Evolutionary conservation across 192 early-diverging fungal genomes (phyloP).

Genomic region (Coemansia sp.): DNA sequence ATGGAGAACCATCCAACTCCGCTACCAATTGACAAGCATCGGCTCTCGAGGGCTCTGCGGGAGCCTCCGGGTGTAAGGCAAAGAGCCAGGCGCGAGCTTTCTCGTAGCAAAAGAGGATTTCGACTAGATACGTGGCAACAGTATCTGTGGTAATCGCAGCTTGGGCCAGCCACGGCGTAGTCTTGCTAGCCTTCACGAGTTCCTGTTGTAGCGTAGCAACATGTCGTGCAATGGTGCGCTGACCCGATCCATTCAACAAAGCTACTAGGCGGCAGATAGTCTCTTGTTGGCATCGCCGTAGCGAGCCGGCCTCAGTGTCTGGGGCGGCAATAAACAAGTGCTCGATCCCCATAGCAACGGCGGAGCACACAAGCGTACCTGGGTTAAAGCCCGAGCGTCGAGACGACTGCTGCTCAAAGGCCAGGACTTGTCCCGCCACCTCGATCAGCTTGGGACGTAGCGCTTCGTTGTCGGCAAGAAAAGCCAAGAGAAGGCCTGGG

Average conservation of each 20-base stretch:
- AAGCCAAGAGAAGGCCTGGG: conserved; percentile 7
- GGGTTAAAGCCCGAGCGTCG: conserved; percentile 16
- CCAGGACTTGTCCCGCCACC: conserved; percentile 8
- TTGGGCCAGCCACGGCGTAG: conserved; percentile 25
- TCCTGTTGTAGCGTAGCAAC: neutral
- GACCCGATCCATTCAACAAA: conserved; percentile 14
- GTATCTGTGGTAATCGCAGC: neutral
- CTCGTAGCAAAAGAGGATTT: conserved; percentile 25
- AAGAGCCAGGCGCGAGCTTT: conserved; percentile 26
- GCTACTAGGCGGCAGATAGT: conserved; percentile 18
- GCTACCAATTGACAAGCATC: conserved; percentile 4
- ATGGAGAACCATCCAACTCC: conserved; percentile 12
- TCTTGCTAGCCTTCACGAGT: conserved; percentile 16
- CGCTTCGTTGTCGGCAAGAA: neutral
- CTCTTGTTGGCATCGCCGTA: conserved; percentile 15
- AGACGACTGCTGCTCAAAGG: conserved; percentile 16
- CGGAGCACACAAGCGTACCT: conserved; percentile 14
- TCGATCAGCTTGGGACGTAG: conserved; percentile 6
- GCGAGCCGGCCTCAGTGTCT: neutral
- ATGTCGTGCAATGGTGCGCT: conserved; percentile 7
- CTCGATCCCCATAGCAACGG: conserved; percentile 21
- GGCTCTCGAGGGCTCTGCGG: neutral
- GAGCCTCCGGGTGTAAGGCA: neutral
- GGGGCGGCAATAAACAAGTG: conserved; percentile 3
- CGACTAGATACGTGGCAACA: conserved; percentile 12